Evolutionary conservation across 139 green algal genomes (phyloP).

Genomic region (Chloropicon primus): DNA sequence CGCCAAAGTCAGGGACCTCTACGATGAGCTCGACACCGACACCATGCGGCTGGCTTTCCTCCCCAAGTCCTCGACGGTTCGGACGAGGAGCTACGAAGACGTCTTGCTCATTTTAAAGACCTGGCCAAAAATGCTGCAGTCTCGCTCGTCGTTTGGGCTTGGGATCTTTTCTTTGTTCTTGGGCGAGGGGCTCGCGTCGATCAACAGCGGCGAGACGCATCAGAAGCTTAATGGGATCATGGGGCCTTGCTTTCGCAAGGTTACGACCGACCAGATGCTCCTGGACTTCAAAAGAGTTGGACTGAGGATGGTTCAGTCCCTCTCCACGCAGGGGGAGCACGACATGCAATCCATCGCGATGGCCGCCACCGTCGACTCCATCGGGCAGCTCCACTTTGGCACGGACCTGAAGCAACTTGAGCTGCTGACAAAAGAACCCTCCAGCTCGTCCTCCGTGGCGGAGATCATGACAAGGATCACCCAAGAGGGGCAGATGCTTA

Average conservation of each 20-base stretch:
- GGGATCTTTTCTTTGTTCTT: background rate
- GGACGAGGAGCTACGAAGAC: background rate
- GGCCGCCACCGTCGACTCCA: conserved; percentile 1
- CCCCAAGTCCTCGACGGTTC: background rate
- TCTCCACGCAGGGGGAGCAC: background rate
- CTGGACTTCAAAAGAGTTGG: background rate
- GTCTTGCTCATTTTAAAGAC: background rate
- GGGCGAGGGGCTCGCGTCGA: background rate
- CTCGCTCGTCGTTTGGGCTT: background rate
- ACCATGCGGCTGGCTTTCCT: background rate
- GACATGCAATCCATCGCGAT: conserved; percentile 2
- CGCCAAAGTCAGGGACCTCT: background rate
- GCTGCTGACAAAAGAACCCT: background rate
- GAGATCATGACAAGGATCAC: background rate
- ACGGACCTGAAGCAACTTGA: background rate
- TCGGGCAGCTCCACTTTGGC: background rate
- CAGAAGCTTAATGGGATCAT: background rate
- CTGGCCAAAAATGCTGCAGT: background rate
- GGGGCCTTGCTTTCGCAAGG: background rate
- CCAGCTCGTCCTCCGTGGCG: background rate
- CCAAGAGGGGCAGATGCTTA: background rate
- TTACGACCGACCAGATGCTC: background rate
- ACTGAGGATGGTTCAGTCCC: background rate
- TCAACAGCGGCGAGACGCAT: background rate
- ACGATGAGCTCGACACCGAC: background rate